These are phyloP conservation scores for Melastoma candidum DNA, from an alignment of 441 rosid species.

Conservation along the genomic window DNA sequence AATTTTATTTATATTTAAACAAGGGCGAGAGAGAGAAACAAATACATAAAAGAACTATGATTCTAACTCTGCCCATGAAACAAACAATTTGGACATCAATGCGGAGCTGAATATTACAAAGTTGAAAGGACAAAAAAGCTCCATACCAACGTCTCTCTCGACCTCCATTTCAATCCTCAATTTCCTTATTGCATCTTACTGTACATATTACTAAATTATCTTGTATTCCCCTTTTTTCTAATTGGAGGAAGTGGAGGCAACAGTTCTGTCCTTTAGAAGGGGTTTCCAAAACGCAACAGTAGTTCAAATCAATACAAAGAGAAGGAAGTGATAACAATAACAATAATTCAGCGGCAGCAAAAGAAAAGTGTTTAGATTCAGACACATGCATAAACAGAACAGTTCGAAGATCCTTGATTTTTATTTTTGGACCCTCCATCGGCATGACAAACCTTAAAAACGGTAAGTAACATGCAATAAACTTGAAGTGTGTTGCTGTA, in stretches of 20 bases:
- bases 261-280: slow-evolving; percentile 41
- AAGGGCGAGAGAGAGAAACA: slow-evolving; percentile 3
- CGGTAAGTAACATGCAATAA: no score
- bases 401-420: no score
- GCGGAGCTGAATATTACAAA: slow-evolving; percentile 26
- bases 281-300: slow-evolving; percentile 31
- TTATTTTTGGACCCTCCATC: no score
- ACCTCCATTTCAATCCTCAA: slow-evolving; percentile 5
- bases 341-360: not conserved
- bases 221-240: slow-evolving; percentile 16
- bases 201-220: slow-evolving; percentile 3
- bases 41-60: slow-evolving; percentile 31
- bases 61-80: slow-evolving; percentile 32
- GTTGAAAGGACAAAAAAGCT: slow-evolving; percentile 34
- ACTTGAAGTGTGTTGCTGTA: no score
- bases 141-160: slow-evolving; percentile 33
- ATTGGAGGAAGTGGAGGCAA: slow-evolving; percentile 35
- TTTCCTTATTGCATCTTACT: slow-evolving; percentile 16
- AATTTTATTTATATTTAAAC: slow-evolving; percentile 4
- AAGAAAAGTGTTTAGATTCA: not conserved
- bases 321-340: slow-evolving; percentile 1
- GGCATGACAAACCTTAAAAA: no score
- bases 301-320: slow-evolving; percentile 28
- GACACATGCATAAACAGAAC: not conserved
- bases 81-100: slow-evolving; percentile 56